Percentiles rank a stretch among this genome's conserved stretches.
Conservation (phyloP, 352 stramenopile genomes). For the Globisporangium abappressorium region DNA sequence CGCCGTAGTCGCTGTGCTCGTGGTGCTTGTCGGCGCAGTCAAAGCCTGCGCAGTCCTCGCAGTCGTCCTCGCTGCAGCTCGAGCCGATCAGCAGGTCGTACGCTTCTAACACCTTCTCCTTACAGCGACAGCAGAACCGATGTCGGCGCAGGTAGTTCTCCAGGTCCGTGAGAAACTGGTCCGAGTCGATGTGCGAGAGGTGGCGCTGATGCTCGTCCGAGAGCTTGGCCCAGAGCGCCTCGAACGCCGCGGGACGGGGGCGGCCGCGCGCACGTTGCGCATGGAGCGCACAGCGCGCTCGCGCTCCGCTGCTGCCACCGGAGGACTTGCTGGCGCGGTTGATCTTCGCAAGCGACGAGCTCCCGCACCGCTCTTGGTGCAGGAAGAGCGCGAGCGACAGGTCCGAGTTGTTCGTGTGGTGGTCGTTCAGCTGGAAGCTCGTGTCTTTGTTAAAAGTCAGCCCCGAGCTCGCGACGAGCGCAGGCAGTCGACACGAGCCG, state of each 20-base stretch:
- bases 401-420: slow-evolving; percentile 64
- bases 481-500: slow-evolving; percentile 29
- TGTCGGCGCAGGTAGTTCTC: slow-evolving; percentile 82
- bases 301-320: slow-evolving; percentile 28
- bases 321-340: slow-evolving; percentile 25
- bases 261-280: slow-evolving; percentile 67
- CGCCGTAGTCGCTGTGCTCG: slow-evolving; percentile 66
- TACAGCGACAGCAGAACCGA: slow-evolving; percentile 86
- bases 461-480: slow-evolving; percentile 49
- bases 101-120: slow-evolving; percentile 86
- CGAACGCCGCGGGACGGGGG: slow-evolving; percentile 71
- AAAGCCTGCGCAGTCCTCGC: slow-evolving; percentile 78
- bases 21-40: slow-evolving; percentile 76
- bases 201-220: slow-evolving; percentile 75
- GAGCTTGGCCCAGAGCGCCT: slow-evolving; percentile 75
- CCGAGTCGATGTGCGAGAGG: slow-evolving; percentile 83
- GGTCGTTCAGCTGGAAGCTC: slow-evolving; percentile 64
- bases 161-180: slow-evolving; percentile 83
- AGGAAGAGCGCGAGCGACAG: slow-evolving; percentile 71
- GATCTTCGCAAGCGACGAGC: slow-evolving; percentile 49
- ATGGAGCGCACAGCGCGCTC: slow-evolving; percentile 72
- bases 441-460: slow-evolving; percentile 57
- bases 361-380: slow-evolving; percentile 73
- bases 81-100: slow-evolving; percentile 85
- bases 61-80: slow-evolving; percentile 84